Evolutionary conservation across 2,329 filamentous ascomycete genomes (phyloP), one percentile per base, ranked within the genome.

Genomic region (Diaporthe longicolla): DNA sequence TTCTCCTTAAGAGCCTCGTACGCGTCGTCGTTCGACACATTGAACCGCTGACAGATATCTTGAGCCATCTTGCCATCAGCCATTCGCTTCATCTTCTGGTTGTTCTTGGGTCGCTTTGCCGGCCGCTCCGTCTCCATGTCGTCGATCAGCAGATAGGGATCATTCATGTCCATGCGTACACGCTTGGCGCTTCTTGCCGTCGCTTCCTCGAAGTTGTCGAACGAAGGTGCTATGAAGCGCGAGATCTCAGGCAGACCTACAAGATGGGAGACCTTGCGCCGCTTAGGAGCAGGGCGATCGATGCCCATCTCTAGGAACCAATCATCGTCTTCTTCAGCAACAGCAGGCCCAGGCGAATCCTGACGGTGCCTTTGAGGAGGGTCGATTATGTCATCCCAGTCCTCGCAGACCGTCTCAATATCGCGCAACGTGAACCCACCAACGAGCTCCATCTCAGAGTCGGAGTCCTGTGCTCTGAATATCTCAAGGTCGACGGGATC

Each of bases 1-100:
- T 98, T 98, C 83, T 98, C 95, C 83, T 98, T 98, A 58, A 99
- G 89, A 75, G 95, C 91, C 80, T 98, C 95, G 82, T 99, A 99
- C 1, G 95, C 95, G 74, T 97, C 93, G 80, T 99, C 97, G 76
- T 98, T 98, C 40, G 95, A 98, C 74, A 97, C 94, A 81, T 98
- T 98, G 87, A 98, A 99, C 55, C 96, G 92, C 77, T 93, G 90
- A 50, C 90, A 90, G 48, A 98, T 89, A 72, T 94, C 92, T 71
- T 93, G 93, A 4, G 92, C 91, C 55, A 95, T 85, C 68, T 91
- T 93, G 21, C 92, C 91, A 73, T 90, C 93, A 10, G 89, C 91
- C 86, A 91, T 92, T 76, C 89, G 92, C 83, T 89, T 93, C 76
- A 90, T 88, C 76, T 91, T 91, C 69, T 86, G 84, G 73, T 89